phyloP scores from a whole-genome alignment of 345 rosid genomes.

The Camelina neglecta region DNA sequence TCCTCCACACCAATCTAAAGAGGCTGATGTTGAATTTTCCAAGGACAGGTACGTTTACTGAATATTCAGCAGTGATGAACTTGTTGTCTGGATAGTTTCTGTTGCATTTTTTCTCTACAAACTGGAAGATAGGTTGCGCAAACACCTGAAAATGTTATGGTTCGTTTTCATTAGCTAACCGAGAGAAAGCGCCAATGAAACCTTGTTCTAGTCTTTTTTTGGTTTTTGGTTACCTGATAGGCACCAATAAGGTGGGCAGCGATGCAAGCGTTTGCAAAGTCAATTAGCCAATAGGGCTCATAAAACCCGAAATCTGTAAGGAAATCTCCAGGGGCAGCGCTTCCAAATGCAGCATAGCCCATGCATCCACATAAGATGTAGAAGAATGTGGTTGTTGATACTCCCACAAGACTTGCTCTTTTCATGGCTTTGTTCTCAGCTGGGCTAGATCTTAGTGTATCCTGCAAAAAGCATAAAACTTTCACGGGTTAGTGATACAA shows the following conservation, averaged over 20 bases:
- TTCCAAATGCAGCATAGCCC: slow-evolving; percentile 96
- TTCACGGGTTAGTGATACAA: slow-evolving; percentile 18
- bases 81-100: slow-evolving; percentile 69
- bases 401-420: slow-evolving; percentile 63
- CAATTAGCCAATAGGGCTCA: slow-evolving; percentile 89
- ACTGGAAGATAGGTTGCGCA: slow-evolving; percentile 72
- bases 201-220: background rate
- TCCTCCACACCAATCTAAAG: slow-evolving; percentile 83
- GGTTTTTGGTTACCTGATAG: slow-evolving; percentile 66
- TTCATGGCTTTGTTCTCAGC: slow-evolving; percentile 78
- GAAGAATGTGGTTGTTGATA: slow-evolving; percentile 73
- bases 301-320: slow-evolving; percentile 93
- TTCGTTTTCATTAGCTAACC: background rate
- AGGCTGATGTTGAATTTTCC: slow-evolving; percentile 58
- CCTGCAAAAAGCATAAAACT: slow-evolving; percentile 44
- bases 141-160: slow-evolving; percentile 61
- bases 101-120: slow-evolving; percentile 62
- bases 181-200: background rate
- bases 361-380: slow-evolving; percentile 74
- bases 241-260: slow-evolving; percentile 83
- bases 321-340: slow-evolving; percentile 87
- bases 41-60: slow-evolving; percentile 51
- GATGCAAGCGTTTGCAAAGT: slow-evolving; percentile 81
- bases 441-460: slow-evolving; percentile 70
- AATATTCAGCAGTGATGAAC: slow-evolving; percentile 61